A percentile compares a stretch with the other conserved stretches of the same genome.
Conservation (phyloP, 305 asterid species). For the Andrographis paniculata region DNA sequence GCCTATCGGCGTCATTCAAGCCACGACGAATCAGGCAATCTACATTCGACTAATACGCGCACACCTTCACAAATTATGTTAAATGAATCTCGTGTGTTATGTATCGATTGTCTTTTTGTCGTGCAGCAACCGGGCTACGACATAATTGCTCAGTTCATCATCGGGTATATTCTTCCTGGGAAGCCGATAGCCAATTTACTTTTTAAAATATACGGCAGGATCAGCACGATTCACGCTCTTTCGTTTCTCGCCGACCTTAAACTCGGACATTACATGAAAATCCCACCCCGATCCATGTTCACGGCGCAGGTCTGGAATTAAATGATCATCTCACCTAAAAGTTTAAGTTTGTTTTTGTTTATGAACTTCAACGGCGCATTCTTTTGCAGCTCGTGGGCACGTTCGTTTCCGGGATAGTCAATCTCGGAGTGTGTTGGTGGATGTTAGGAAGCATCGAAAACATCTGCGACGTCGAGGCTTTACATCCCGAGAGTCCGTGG, state of each 20-base stretch:
- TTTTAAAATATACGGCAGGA: conserved; percentile 91
- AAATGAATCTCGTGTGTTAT: conserved; percentile 1
- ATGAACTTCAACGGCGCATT: no score
- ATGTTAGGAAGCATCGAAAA: conserved; percentile 79
- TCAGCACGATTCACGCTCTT: conserved; percentile 90
- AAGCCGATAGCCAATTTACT: conserved; percentile 91
- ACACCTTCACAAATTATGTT: no score
- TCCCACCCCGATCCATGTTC: conserved; percentile 92
- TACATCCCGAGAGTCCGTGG: conserved; percentile 95
- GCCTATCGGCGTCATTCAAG: conserved; percentile 92
- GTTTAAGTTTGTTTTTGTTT: no score
- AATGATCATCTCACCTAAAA: not conserved
- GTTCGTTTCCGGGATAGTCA: conserved; percentile 63
- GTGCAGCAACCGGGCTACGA: conserved; percentile 99
- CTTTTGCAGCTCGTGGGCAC: conserved; percentile 63
- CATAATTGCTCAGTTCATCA: conserved; percentile 92
- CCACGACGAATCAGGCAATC: conserved; percentile 84
- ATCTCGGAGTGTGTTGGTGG: conserved; percentile 95
- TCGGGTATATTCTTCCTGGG: conserved; percentile 89
- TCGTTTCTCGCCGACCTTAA: conserved; percentile 92
- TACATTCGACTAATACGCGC: no score
- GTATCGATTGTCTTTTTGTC: not conserved
- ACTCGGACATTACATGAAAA: conserved; percentile 98
- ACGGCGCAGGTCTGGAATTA: conserved; percentile 63
- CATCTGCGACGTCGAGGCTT: conserved; percentile 73